These are phyloP conservation scores for Pezicula radicicola DNA, from an alignment of 2,329 filamentous ascomycete species.

Conservation along the genomic window DNA sequence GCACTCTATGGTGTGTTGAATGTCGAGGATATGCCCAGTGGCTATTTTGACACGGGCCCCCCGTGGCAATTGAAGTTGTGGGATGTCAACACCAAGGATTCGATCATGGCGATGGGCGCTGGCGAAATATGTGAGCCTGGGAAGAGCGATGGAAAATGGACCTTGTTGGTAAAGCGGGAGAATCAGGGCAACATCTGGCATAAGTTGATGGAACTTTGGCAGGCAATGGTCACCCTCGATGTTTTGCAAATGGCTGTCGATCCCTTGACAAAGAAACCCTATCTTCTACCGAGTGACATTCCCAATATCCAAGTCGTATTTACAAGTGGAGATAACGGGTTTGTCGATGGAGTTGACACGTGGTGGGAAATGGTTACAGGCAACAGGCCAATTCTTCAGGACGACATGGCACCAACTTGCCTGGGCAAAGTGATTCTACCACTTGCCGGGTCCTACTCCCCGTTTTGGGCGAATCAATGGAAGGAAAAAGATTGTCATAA, in stretches of 20 bases:
- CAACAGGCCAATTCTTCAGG: constrained; percentile 15
- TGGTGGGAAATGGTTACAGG: constrained; percentile 22
- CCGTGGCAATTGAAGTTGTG: constrained; percentile 14
- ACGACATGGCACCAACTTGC: constrained; percentile 17
- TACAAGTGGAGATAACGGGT: constrained; percentile 13
- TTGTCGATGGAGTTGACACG: constrained; percentile 12
- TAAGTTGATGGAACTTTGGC: constrained; percentile 27
- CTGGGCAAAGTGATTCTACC: constrained; percentile 23
- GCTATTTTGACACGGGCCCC: constrained; percentile 23
- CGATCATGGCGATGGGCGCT: constrained; percentile 1
- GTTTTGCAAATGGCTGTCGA: constrained; percentile 16
- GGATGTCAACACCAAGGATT: constrained; percentile 7
- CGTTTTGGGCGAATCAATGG: constrained; percentile 24
- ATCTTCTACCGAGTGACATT: constrained; percentile 13
- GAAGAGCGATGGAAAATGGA: constrained; percentile 13
- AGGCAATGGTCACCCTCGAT: constrained; percentile 23
- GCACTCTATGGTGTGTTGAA: constrained; percentile 12
- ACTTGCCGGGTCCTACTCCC: constrained; percentile 20
- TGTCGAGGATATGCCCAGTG: constrained; percentile 12
- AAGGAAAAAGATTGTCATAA: constrained; percentile 9
- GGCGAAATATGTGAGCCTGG: constrained; percentile 2
- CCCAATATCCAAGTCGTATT: constrained; percentile 18
- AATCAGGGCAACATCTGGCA: constrained; percentile 27
- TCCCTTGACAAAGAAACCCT: constrained; percentile 16
- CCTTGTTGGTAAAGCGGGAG: constrained; percentile 24